Conservation (phyloP, 257 asterid species). For the Datura wrightii region DNA sequence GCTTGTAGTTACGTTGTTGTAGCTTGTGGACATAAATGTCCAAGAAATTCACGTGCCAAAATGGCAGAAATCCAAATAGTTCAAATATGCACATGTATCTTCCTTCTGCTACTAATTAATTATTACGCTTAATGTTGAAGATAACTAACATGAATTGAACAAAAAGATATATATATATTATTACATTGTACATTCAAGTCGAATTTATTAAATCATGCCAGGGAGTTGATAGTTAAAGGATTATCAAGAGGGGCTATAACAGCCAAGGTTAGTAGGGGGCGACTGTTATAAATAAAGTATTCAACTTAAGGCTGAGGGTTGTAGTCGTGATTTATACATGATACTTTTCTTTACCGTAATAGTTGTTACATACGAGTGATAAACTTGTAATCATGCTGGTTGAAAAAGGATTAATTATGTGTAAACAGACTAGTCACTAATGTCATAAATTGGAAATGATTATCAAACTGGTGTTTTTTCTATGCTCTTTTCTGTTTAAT, state of each 20-base stretch:
- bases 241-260: not conserved
- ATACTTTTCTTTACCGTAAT: not conserved
- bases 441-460: not conserved
- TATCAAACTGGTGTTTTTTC: not conserved
- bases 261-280: too few species aligned
- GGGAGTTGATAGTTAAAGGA: not conserved
- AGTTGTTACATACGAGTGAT: not conserved
- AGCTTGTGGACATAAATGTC: not conserved
- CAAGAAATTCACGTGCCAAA: not conserved
- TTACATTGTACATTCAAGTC: too few species aligned
- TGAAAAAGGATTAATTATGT: not conserved
- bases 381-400: not conserved
- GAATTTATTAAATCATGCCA: too few species aligned
- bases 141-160: too few species aligned
- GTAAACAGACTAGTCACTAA: not conserved
- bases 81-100: not conserved
- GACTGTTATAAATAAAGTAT: not conserved
- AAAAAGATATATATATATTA: too few species aligned
- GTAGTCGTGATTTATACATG: conserved; percentile 5
- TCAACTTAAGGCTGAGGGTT: not conserved
- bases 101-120: not conserved
- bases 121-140: not conserved
- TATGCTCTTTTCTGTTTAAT: not conserved
- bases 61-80: not conserved
- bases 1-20: not conserved